A percentile compares a stretch with the other conserved stretches of the same genome.
These are phyloP conservation scores for Pythium guiyangense DNA, from an alignment of 352 stramenopile genomes.

Conservation along the genomic window DNA sequence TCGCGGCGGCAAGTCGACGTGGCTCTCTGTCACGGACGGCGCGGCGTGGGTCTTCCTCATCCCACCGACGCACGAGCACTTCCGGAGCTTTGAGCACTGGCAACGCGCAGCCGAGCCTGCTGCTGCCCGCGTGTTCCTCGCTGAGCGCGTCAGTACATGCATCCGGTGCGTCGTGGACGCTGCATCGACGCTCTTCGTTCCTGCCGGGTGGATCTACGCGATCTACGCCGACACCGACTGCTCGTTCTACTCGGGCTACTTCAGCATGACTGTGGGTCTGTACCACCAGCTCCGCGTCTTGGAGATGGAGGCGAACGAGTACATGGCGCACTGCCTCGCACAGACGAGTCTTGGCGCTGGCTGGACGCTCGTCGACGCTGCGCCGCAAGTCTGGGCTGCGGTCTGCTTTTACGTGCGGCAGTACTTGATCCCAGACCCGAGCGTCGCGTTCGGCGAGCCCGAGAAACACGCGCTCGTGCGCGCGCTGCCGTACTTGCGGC, in stretches of 20 bases:
- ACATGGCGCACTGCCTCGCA: slow-evolving; percentile 23
- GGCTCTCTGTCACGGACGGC: slow-evolving; percentile 60
- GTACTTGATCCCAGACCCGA: slow-evolving; percentile 33
- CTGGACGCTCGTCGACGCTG: slow-evolving; percentile 33
- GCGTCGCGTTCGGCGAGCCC: slow-evolving; percentile 27
- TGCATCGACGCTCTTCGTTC: slow-evolving; percentile 50
- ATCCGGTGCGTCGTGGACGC: slow-evolving; percentile 57
- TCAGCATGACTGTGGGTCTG: slow-evolving; percentile 46
- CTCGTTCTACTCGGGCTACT: slow-evolving; percentile 55
- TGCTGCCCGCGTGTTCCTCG: slow-evolving; percentile 47
- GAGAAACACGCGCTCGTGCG: slow-evolving; percentile 46
- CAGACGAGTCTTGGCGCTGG: slow-evolving; percentile 24
- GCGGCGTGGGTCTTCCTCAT: slow-evolving; percentile 68
- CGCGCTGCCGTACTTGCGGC: slow-evolving; percentile 44
- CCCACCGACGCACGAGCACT: slow-evolving; percentile 37
- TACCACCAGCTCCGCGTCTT: slow-evolving; percentile 43
- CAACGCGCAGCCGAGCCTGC: slow-evolving; percentile 25
- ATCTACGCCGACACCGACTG: slow-evolving; percentile 47
- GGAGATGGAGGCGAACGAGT: slow-evolving; percentile 32
- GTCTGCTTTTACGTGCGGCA: slow-evolving; percentile 59
- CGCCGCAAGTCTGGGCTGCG: slow-evolving; percentile 49
- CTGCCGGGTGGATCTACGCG: slow-evolving; percentile 69
- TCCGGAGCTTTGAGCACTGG: slow-evolving; percentile 59
- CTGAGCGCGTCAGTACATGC: slow-evolving; percentile 63
- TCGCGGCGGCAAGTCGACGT: slow-evolving; percentile 45